Evolutionary conservation across 2,329 filamentous ascomycete species (phyloP).

Genomic region (Pyricularia sp.): DNA sequence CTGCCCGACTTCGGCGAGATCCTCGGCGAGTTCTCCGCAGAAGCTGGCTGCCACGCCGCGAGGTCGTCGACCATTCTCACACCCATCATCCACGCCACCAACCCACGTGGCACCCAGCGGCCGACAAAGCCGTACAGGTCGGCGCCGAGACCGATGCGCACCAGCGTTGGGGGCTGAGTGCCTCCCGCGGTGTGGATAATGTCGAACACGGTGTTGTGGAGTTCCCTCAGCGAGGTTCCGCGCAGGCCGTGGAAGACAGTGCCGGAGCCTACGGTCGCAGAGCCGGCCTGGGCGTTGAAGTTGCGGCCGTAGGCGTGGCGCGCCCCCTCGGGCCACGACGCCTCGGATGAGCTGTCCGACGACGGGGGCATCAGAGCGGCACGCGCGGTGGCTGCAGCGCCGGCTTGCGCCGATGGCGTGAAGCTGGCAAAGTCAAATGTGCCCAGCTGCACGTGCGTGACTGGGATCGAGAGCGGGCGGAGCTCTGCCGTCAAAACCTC

Average conservation of each 20-base stretch:
- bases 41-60: slow-evolving; percentile 39
- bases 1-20: slow-evolving; percentile 15
- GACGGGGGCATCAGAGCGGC: slow-evolving; percentile 22
- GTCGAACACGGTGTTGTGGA: slow-evolving; percentile 87
- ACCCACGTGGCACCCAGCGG: slow-evolving; percentile 61
- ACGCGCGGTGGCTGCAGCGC: slow-evolving; percentile 13
- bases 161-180: slow-evolving; percentile 35
- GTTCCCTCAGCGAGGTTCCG: slow-evolving; percentile 64
- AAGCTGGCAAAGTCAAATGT: slow-evolving; percentile 77
- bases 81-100: slow-evolving; percentile 94
- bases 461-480: slow-evolving; percentile 62
- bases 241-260: slow-evolving; percentile 49
- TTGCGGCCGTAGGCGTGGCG: slow-evolving; percentile 53
- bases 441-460: slow-evolving; percentile 83
- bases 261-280: slow-evolving; percentile 44
- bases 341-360: slow-evolving; percentile 41
- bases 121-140: slow-evolving; percentile 80
- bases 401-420: slow-evolving; percentile 34
- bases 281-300: slow-evolving; percentile 45
- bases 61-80: slow-evolving; percentile 53
- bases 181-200: slow-evolving; percentile 62
- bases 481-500: slow-evolving; percentile 74
- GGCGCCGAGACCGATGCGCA: slow-evolving; percentile 78
- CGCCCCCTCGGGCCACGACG: slow-evolving; percentile 55
- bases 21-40: slow-evolving; percentile 13